Evolutionary conservation across 129 eudicot species (phyloP).

Genomic region (Flaveria ramosissima): DNA sequence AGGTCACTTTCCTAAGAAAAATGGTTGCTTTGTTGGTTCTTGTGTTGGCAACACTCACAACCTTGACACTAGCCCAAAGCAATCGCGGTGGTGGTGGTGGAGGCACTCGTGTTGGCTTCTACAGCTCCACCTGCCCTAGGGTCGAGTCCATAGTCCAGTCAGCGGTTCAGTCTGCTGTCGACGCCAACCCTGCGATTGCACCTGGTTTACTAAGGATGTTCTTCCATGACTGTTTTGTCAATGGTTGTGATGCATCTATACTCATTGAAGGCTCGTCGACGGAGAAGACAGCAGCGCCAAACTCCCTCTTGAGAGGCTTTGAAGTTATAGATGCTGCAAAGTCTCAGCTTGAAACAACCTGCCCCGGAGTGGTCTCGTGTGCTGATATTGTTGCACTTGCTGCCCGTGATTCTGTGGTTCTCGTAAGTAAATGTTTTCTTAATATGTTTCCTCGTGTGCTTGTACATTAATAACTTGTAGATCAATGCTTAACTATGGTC

Average conservation of each 20-base stretch:
- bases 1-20: slow-evolving; percentile 15
- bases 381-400: slow-evolving; percentile 85
- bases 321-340: slow-evolving; percentile 72
- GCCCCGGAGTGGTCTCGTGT: slow-evolving; percentile 89
- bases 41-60: slow-evolving; percentile 22
- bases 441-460: neutral
- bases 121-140: slow-evolving; percentile 46
- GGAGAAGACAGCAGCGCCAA: slow-evolving; percentile 56
- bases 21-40: slow-evolving; percentile 16
- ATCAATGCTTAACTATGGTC: neutral
- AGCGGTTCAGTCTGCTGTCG: slow-evolving; percentile 45
- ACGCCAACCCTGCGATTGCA: slow-evolving; percentile 44
- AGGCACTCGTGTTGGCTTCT: slow-evolving; percentile 53
- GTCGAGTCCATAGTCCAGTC: slow-evolving; percentile 56
- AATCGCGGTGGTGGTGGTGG: neutral
- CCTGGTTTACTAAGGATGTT: slow-evolving; percentile 62
- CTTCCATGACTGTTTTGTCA: slow-evolving; percentile 76
- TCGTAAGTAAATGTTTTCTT: slow-evolving; percentile 34
- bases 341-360: slow-evolving; percentile 47
- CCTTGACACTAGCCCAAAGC: slow-evolving; percentile 39
- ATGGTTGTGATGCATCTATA: slow-evolving; percentile 81
- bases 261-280: slow-evolving; percentile 50
- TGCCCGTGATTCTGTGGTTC: slow-evolving; percentile 61
- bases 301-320: slow-evolving; percentile 55
- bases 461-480: neutral